Conservation (phyloP, 225 moss, liverwort and hornwort genomes). For the Thuidium tamariscinum region DNA sequence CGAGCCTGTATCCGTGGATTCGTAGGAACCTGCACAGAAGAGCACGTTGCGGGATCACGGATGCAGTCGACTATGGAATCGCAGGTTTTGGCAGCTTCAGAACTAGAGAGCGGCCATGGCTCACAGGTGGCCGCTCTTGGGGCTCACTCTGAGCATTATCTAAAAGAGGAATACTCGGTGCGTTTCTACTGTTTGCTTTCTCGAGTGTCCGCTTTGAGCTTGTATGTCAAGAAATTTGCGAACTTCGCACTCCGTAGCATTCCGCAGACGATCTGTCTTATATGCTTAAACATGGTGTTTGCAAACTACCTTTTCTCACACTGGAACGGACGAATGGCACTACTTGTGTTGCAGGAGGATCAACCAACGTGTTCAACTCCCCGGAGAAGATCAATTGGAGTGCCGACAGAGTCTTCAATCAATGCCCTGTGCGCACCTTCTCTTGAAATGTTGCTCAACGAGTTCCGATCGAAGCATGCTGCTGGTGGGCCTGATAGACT, state of each 20-base stretch:
- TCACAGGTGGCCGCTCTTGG: conserved; percentile 37
- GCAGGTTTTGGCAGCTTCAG: conserved; percentile 47
- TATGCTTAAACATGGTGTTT: background rate
- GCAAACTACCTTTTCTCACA: background rate
- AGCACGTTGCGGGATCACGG: conserved; percentile 48
- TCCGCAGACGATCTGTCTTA: background rate
- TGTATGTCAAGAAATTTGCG: background rate
- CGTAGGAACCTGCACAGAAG: conserved; percentile 37
- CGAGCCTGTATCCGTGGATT: background rate
- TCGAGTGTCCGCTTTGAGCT: background rate
- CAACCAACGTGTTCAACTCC: conserved; percentile 63
- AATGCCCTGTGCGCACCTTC: conserved; percentile 66
- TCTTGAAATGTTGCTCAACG: conserved; percentile 50
- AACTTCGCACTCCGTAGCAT: too few species aligned
- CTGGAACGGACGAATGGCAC: background rate
- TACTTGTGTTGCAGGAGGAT: conserved; percentile 46
- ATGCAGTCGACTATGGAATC: conserved; percentile 57
- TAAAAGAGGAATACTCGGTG: conserved; percentile 66
- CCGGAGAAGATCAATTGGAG: conserved; percentile 46
- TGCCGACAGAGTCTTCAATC: conserved; percentile 59
- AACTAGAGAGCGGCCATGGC: conserved; percentile 46
- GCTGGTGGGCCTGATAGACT: conserved; percentile 45
- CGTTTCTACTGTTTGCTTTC: background rate
- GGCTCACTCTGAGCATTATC: conserved; percentile 40
- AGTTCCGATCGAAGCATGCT: conserved; percentile 49